These are phyloP conservation scores for Penicillium longicatenatum DNA, from an alignment of 495 filamentous ascomycete species.

Conservation along the genomic window DNA sequence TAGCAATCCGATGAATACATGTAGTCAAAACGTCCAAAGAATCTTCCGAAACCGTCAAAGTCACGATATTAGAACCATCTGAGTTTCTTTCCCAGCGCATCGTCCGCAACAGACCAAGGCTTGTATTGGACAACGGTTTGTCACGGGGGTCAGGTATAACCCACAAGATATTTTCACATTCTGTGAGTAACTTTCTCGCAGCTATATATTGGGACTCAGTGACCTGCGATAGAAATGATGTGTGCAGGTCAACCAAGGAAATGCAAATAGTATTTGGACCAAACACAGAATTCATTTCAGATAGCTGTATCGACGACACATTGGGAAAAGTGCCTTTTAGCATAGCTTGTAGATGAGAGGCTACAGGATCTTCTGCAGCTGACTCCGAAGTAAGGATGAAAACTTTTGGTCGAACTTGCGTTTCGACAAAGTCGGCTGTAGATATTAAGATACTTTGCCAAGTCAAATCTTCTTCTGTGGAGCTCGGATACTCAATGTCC, in stretches of 20 bases:
- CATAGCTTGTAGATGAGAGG: background rate
- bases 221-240: conserved; percentile 4
- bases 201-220: conserved; percentile 8
- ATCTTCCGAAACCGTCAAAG: conserved; percentile 11
- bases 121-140: conserved; percentile 18
- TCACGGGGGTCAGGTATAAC: conserved; percentile 24
- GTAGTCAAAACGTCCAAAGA: background rate
- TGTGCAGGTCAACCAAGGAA: conserved; percentile 22
- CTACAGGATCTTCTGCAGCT: background rate
- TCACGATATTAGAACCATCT: conserved; percentile 30
- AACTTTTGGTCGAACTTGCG: background rate
- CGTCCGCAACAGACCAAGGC: conserved; percentile 27
- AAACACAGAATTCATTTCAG: background rate
- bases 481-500: conserved; percentile 33
- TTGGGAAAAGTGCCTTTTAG: background rate
- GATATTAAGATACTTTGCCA: conserved; percentile 34
- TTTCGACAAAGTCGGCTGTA: conserved; percentile 16
- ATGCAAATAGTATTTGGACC: conserved; percentile 12
- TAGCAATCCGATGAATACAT: conserved; percentile 17
- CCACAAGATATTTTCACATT: conserved; percentile 37
- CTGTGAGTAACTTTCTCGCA: conserved; percentile 25
- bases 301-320: background rate
- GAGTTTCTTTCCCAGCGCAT: conserved; percentile 32
- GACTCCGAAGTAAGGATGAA: conserved; percentile 15
- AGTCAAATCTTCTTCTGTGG: conserved; percentile 21